Percentiles rank a stretch among this genome's conserved stretches.
These are phyloP conservation scores for Populus alba DNA, from an alignment of 345 rosid genomes.

Conservation along the genomic window DNA sequence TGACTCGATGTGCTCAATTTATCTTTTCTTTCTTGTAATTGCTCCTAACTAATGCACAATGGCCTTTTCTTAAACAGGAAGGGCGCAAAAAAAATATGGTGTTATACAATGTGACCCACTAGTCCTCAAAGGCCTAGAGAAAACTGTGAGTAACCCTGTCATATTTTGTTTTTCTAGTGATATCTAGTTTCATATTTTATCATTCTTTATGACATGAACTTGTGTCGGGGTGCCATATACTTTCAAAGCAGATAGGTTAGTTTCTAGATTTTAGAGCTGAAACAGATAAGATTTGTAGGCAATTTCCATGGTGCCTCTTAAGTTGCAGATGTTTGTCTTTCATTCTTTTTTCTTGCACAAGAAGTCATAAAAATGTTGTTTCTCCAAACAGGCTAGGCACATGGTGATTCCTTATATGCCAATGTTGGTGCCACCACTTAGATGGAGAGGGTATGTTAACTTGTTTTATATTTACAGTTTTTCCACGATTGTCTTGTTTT, in stretches of 20 bases:
- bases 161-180: constrained; percentile 8
- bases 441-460: constrained; percentile 79
- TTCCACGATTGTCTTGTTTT: constrained; percentile 4
- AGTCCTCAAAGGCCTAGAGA: constrained; percentile 82
- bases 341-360: neutral
- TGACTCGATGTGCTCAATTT: neutral
- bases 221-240: neutral
- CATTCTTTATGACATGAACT: constrained; percentile 1
- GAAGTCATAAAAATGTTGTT: constrained; percentile 18
- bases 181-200: neutral
- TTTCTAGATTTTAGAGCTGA: constrained; percentile 2
- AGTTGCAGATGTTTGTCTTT: neutral
- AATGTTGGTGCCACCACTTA: constrained; percentile 94
- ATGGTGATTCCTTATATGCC: constrained; percentile 98
- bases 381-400: constrained; percentile 75
- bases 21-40: constrained; percentile 1
- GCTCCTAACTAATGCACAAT: constrained; percentile 10
- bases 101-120: constrained; percentile 76
- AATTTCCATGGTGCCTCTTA: neutral
- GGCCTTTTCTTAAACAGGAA: constrained; percentile 45
- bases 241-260: neutral
- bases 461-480: constrained; percentile 14
- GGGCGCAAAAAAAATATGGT: constrained; percentile 67
- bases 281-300: neutral
- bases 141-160: constrained; percentile 56